Evolutionary conservation across 2,329 filamentous ascomycete genomes (phyloP).

Genomic region (Penicillium psychrosexuale): DNA sequence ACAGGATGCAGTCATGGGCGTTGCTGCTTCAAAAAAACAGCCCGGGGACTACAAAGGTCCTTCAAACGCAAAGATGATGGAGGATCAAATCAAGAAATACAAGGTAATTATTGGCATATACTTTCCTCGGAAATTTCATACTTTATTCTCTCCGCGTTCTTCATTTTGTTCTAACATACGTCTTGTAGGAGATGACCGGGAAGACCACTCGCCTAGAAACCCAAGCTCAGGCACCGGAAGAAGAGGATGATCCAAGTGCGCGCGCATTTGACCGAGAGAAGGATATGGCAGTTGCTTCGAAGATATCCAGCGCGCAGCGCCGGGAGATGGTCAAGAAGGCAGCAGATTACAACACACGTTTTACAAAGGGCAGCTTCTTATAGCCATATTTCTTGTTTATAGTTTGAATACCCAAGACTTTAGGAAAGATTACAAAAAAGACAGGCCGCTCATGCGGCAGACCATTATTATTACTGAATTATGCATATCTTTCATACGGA

Average conservation of each 20-base stretch:
- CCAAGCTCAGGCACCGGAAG: conserved; percentile 58
- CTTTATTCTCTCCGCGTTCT: not conserved
- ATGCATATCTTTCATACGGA: no score
- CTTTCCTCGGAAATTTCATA: no score
- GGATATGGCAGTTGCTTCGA: conserved; percentile 77
- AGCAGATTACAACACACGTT: conserved; percentile 75
- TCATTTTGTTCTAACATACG: not conserved
- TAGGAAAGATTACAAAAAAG: no score
- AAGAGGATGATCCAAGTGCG: conserved; percentile 88
- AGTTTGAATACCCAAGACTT: not conserved
- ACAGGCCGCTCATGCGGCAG: no score
- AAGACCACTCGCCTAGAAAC: conserved; percentile 45
- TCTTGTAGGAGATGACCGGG: conserved; percentile 40
- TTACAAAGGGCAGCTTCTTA: conserved; percentile 68
- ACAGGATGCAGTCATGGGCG: conserved; percentile 77
- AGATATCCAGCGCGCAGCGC: conserved; percentile 69
- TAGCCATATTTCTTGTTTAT: not conserved
- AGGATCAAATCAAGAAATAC: conserved; percentile 54
- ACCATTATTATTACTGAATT: no score
- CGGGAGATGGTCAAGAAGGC: conserved; percentile 76
- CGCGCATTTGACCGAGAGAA: conserved; percentile 88
- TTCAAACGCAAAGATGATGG: conserved; percentile 28
- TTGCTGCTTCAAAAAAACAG: conserved; percentile 40
- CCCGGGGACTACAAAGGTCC: conserved; percentile 7
- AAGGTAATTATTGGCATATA: conserved; percentile 44